Percentiles rank a stretch among this genome's conserved stretches.
Evolutionary conservation across 805 yeast species (phyloP).

Genomic region (Pichia pseudocactophila): DNA sequence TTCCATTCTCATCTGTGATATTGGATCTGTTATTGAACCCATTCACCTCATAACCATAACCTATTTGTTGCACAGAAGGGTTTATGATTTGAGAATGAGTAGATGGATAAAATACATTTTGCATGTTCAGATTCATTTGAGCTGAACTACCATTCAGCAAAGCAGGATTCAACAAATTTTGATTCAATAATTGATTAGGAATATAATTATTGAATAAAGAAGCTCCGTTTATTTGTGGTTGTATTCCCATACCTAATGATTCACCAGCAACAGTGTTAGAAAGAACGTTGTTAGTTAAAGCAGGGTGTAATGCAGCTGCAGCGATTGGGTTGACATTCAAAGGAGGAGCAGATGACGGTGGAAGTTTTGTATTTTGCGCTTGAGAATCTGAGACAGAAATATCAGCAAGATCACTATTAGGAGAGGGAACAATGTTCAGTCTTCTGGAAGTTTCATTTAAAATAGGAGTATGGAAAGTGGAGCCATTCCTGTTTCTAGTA

Average conservation of each 20-base stretch:
- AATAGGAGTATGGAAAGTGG: conserved; percentile 18
- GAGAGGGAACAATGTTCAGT: conserved; percentile 22
- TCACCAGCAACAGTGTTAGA: conserved; percentile 23
- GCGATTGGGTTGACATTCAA: background rate
- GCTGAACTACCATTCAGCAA: background rate
- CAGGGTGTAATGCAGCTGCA: conserved; percentile 21
- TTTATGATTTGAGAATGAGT: background rate
- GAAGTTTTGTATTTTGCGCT: background rate
- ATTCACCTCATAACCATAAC: background rate
- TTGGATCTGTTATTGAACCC: background rate
- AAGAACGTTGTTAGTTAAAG: conserved; percentile 20
- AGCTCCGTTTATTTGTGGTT: background rate
- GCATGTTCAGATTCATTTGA: conserved; percentile 1
- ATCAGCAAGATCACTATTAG: conserved; percentile 8
- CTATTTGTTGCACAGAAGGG: conserved; percentile 1
- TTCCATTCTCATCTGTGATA: background rate
- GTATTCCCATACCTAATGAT: conserved; percentile 24
- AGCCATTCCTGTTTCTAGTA: conserved; percentile 7
- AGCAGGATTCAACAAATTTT: background rate
- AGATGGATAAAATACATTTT: background rate
- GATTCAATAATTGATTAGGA: conserved; percentile 7
- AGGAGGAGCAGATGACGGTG: no score
- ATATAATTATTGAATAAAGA: conserved; percentile 5
- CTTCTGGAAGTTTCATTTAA: conserved; percentile 36
- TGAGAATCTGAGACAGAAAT: background rate